Evolutionary conservation across 805 yeast genomes (phyloP), one percentile per base, ranked within the genome.

Genomic region (Priceomyces melissophilus): DNA sequence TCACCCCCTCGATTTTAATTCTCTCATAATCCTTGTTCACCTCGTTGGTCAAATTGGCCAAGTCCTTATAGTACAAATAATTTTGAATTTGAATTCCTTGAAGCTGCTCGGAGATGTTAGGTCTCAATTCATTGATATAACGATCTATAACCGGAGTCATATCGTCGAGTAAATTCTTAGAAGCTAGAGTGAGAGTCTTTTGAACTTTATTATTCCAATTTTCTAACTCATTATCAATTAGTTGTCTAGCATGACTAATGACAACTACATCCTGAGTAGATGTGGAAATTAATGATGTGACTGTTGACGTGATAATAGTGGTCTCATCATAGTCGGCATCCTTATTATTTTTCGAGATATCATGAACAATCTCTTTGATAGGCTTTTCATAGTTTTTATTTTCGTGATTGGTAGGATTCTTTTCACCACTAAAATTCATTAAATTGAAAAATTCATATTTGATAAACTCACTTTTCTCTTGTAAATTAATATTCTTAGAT

Each of bases 21-120:
- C 41, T 39, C 30, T 60, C 66, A 25, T 53, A 52, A 47, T 69
- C 73, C 42, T 57, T 63, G 47, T 67, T 58, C 30, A 70, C 59
- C 2, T 50, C 47, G 8, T 41, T 37, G 32, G 65, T 70, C 45
- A 61, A 51, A 31, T 46, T 46, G 40, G 59, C 57, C 47, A 68
- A 50, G 3, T 38, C 44, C 47, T 63, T 59, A 49, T 69, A 69
- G 16, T 54, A 51, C 31, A 45, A 39, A 42, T 60, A 63, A 43
- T 58, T 64, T 1, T 46, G 49, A 25, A 36, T 48, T 44, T 66
- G 73, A 16, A 67, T 42, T 6, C 37, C 11, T 12, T 61, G 56
- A 36, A 69, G 54, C 28, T 50, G 52, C 3, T 45, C 49, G 3
- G 65, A 55, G 9, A 67, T 46, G 6, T 44, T 40, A 10, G 54